Evolutionary conservation across 2,329 filamentous ascomycete genomes (phyloP).

Genomic region (Pyrenochaeta sp.): DNA sequence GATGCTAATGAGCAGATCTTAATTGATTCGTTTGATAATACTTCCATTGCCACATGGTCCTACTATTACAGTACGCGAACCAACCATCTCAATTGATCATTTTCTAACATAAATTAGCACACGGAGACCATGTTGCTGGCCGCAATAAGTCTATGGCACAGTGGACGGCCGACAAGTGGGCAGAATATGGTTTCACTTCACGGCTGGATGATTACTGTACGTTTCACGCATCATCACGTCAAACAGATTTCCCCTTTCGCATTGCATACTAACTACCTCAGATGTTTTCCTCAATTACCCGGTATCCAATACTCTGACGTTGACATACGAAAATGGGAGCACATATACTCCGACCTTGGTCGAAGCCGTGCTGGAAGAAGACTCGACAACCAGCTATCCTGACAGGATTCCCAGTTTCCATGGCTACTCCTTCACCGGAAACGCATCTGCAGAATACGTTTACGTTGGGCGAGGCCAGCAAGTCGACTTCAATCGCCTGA

Average conservation of each 20-base stretch:
- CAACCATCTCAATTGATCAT: neutral
- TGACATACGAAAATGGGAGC: slow-evolving; percentile 46
- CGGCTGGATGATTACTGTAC: slow-evolving; percentile 48
- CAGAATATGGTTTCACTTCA: slow-evolving; percentile 45
- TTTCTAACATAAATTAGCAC: slow-evolving; percentile 29
- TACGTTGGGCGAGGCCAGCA: slow-evolving; percentile 54
- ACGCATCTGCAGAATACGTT: slow-evolving; percentile 57
- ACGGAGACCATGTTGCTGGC: slow-evolving; percentile 44
- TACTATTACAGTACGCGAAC: slow-evolving; percentile 45
- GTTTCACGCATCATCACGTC: too few species aligned
- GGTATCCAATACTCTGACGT: slow-evolving; percentile 41
- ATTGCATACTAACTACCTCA: slow-evolving; percentile 15
- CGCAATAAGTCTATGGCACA: slow-evolving; percentile 49
- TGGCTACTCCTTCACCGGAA: slow-evolving; percentile 56
- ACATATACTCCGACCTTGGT: slow-evolving; percentile 37
- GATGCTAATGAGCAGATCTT: slow-evolving; percentile 49
- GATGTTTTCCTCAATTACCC: slow-evolving; percentile 50
- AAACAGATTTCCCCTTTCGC: too few species aligned
- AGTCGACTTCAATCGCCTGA: slow-evolving; percentile 55
- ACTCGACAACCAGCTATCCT: slow-evolving; percentile 46
- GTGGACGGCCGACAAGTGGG: slow-evolving; percentile 49
- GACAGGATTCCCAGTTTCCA: slow-evolving; percentile 56
- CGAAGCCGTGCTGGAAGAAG: slow-evolving; percentile 44
- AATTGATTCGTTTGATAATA: slow-evolving; percentile 51
- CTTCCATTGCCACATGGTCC: slow-evolving; percentile 47